Base-by-base conservation (phyloP, 2,329 filamentous ascomycete genomes). In the Periconia sp. region DNA sequence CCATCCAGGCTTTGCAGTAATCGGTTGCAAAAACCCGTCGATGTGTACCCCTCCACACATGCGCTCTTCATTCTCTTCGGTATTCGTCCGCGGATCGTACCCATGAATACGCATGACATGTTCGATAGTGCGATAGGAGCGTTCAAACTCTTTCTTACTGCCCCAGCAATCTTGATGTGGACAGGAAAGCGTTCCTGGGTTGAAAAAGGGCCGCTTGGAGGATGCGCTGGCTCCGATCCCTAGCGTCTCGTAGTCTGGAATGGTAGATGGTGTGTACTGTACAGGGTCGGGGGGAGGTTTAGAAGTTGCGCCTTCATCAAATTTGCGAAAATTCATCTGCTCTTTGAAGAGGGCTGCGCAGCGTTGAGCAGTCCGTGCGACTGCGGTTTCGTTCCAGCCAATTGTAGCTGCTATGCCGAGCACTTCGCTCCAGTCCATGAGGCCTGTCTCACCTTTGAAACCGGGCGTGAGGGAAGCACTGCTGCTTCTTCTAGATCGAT, bases 381-480 rank as follows among this genome's bases (percentile, higher is more conserved):
- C 74, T 1, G 86, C 88, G 1, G 77, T 72, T 1, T 88, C 77
- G 19, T 70, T 57, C 73, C 92, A 92, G 0, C 89, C 91, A 1
- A 83, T 83, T 47, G 95, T 75, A 0, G 90, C 82, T 2, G 93
- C 93, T 1, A 91, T 81, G 0, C 90, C 90, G 27, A 97, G 75
- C 1, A 97, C 83, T 60, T 96, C 90, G 60, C 86, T 89, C 93
- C 93, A 97, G 74, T 95, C 89, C 19, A 72, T 60, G 7, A 71
- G 56, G 14, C 64, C 60, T 33, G 52, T 53, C 40, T 62, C 56
- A 18, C 27, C 49, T 42, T 64, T 58, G 20, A 55, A 55, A 5
- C 33, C 33, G 15, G 33, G 33, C 13, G 41, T 53, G 20, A 30
- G 60, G 14, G 58, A 60, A 17, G 43, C 31, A 19, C 54, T 52